Base-by-base conservation (phyloP, 192 early-diverging fungal genomes). In the Chytriomyces sp. region DNA sequence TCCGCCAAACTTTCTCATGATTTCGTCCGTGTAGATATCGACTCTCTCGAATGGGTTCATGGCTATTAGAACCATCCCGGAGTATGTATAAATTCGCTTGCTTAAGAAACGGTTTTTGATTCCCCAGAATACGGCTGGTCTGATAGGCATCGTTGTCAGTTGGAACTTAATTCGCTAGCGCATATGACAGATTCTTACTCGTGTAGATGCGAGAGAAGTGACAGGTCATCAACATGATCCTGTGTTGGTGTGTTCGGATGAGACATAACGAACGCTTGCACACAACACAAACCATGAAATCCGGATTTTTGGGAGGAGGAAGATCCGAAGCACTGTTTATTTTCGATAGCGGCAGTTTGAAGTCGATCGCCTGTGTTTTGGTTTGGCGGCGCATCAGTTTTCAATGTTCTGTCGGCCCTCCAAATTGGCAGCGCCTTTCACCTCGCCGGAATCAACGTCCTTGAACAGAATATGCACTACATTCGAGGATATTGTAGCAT, bases 241-340 rank as follows among this genome's bases (percentile, higher is more conserved):
- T 76, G 35, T 7, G 53, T 57, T 20, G 20, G 20, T 5, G 16
- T 57, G 53, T 20, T 57, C 53, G 16, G 53, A 13, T 20, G 13
- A 57, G 16, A 18, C 53, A 57, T 2, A 57, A 20, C 53, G 20
- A 57, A 20, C 20, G 20, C 13, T n/a, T n/a, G 20, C 53, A 18
- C 1, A 20, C 53, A 57, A 20, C 53, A 57, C 92, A 90, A 43
- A 82, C 82, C 69, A 96, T 82, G 61, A 92, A 86, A 23, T 96
- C 95, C 18, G 97, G 96, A 76, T 99, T 99, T 81, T 95, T 88
- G 65, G 98, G 84, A 28, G 95, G 95, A 43, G 97, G 97, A 10
- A 99, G 85, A 44, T 89, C 87, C 23, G 86, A 61, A 45, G 18
- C 23, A 18, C 23, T 23, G 63, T 35, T 20, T 2, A 63, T 43